Base-by-base conservation (phyloP, 345 rosid species). In the Linum lewisii region DNA sequence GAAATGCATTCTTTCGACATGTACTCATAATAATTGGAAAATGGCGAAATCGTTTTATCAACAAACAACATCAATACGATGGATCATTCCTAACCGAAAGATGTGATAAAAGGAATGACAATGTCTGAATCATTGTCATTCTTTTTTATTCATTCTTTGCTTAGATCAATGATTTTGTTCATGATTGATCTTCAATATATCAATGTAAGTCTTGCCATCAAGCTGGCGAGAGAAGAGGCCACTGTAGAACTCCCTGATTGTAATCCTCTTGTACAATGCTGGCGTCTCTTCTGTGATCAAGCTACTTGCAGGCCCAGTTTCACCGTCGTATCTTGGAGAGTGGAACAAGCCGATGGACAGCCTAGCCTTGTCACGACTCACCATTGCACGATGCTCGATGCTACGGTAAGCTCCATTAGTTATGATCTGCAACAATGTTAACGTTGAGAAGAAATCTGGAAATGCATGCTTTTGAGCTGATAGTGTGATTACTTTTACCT, bases 361-460 rank as follows among this genome's bases (percentile, higher is more conserved):
- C 34, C 80, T 78, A 60, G 79, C 86, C 50, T 60, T 75, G 5
- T 58, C 70, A 0, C 67, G 44, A 25, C 77, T 79, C 36, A 81
- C 79, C 22, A 67, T 65, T 16, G 72, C 84, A 9, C 83, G 63
- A 63, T 77, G 83, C 71, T 77, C 82, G 0, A 79, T 65, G 73
- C 86, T 79, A 15, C 69, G 58, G 32, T 76, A 81, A 7, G 34
- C 58, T 55, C 90, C 77, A 36, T 79, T 84, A 16, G 72, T 72
- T 24, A 75, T 63, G 7, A 84, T 79, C 86, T 77, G 67, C 36
- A 38, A 22, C 20, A 0, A 19, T 2, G 47, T 16, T 42, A 42
- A 42, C 18, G 47, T 42, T 16, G 1, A 42, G 15, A 8, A 16
- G 47, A 3, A 16, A 42, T 8, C 34, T 29, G 7, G 4, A n/a